phyloP scores from a whole-genome alignment of 345 rosid genomes.

The Passiflora organensis region DNA sequence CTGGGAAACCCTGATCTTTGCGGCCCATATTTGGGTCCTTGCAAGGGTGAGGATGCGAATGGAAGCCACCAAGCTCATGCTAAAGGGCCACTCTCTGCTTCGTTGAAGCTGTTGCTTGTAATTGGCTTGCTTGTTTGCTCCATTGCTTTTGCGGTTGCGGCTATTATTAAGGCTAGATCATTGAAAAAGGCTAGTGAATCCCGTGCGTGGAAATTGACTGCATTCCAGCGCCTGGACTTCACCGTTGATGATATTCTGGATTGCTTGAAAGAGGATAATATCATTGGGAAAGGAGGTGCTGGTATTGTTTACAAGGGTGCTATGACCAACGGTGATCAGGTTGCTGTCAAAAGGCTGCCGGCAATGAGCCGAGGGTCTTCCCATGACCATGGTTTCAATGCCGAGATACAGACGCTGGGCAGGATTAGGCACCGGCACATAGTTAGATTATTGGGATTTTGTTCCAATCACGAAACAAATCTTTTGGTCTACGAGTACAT shows the following conservation, averaged over 20 bases:
- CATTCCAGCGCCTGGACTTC: conserved; percentile 92
- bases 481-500: conserved; percentile 81
- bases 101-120: conserved; percentile 75
- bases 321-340: conserved; percentile 73
- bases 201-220: conserved; percentile 87
- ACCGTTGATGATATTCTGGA: conserved; percentile 77
- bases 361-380: conserved; percentile 81
- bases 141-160: conserved; percentile 72
- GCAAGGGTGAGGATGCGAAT: conserved; percentile 53
- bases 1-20: conserved; percentile 73
- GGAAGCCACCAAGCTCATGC: conserved; percentile 46
- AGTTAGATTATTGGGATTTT: conserved; percentile 73
- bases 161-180: conserved; percentile 74
- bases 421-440: conserved; percentile 83
- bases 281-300: conserved; percentile 92
- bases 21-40: conserved; percentile 81
- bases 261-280: conserved; percentile 81
- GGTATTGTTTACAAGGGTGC: conserved; percentile 80
- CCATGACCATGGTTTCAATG: conserved; percentile 95
- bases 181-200: conserved; percentile 76
- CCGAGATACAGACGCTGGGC: conserved; percentile 90
- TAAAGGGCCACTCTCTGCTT: conserved; percentile 67
- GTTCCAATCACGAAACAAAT: conserved; percentile 89
- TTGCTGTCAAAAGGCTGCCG: conserved; percentile 79
- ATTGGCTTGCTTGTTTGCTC: conserved; percentile 79